Percentiles rank a stretch among this genome's conserved stretches.
Conservation (phyloP, 1,284 basidiomycete species). For the Takashimella koratensis region DNA sequence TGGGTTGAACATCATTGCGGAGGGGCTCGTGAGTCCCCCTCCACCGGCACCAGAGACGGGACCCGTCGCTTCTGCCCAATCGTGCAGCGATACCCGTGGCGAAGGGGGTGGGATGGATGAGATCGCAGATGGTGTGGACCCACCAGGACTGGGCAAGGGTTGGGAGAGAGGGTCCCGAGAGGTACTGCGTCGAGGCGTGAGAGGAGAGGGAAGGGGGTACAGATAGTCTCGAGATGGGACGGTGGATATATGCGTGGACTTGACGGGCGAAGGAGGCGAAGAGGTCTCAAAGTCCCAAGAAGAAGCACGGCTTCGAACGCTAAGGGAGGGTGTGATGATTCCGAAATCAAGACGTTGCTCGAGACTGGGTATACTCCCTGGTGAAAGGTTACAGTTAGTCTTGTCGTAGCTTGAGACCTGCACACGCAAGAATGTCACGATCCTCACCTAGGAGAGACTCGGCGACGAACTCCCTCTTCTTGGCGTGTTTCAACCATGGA, state of each 20-base stretch:
- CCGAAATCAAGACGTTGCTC: neutral
- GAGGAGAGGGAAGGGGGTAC: slow-evolving; percentile 3
- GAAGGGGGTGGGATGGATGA: slow-evolving; percentile 17
- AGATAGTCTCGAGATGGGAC: neutral
- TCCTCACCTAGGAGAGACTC: slow-evolving; percentile 30
- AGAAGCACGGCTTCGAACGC: slow-evolving; percentile 15
- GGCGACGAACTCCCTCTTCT: slow-evolving; percentile 32
- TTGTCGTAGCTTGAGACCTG: no score
- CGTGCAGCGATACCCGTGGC: slow-evolving; percentile 32
- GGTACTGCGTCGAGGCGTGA: neutral
- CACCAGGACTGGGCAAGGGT: neutral
- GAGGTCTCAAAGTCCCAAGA: slow-evolving; percentile 43
- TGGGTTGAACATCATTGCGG: neutral
- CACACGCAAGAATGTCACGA: no score
- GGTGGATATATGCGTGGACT: neutral
- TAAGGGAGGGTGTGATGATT: neutral
- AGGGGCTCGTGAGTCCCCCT: neutral
- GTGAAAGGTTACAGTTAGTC: no score
- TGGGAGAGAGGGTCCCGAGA: neutral
- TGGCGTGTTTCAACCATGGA: slow-evolving; percentile 32
- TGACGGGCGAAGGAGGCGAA: slow-evolving; percentile 26
- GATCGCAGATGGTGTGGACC: slow-evolving; percentile 1
- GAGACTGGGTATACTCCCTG: neutral
- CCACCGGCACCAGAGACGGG: neutral
- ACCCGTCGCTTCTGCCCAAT: slow-evolving; percentile 31